These are phyloP conservation scores for Phialophora chinensis DNA, from an alignment of 2,329 filamentous ascomycete species.

Conservation along the genomic window DNA sequence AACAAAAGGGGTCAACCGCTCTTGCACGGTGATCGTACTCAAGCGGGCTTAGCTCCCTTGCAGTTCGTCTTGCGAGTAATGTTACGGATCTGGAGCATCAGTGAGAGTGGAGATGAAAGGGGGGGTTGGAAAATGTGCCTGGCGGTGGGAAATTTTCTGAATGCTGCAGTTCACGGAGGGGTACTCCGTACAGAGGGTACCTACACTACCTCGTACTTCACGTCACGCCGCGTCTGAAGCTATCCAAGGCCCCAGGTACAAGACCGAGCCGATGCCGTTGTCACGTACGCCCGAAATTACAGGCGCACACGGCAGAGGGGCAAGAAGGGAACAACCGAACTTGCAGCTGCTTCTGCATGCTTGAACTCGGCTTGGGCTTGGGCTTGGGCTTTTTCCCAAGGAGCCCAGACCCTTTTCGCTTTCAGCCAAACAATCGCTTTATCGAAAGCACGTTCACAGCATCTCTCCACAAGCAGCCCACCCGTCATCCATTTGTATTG, in stretches of 20 bases:
- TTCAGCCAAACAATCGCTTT: conserved; percentile 1
- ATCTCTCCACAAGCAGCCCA: conserved; percentile 13
- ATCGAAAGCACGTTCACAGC: conserved; percentile 21
- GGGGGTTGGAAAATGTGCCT: background rate
- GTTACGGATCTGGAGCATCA: background rate
- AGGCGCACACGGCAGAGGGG: background rate
- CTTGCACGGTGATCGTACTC: background rate
- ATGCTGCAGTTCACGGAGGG: background rate
- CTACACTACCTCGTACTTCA: background rate
- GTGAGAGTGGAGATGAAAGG: background rate
- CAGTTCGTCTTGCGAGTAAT: background rate
- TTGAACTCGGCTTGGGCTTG: background rate
- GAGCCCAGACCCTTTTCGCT: background rate
- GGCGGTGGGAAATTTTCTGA: background rate
- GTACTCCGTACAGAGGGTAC: background rate
- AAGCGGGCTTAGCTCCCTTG: background rate
- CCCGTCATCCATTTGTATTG: background rate
- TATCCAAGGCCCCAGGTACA: background rate
- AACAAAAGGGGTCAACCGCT: background rate
- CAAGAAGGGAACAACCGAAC: conserved; percentile 2
- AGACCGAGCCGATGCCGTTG: background rate
- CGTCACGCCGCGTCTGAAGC: background rate
- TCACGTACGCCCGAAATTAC: background rate
- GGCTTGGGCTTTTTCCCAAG: background rate
- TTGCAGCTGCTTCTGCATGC: conserved; percentile 1